Base-by-base conservation (phyloP, 345 rosid genomes). In the Camelina laxa region DNA sequence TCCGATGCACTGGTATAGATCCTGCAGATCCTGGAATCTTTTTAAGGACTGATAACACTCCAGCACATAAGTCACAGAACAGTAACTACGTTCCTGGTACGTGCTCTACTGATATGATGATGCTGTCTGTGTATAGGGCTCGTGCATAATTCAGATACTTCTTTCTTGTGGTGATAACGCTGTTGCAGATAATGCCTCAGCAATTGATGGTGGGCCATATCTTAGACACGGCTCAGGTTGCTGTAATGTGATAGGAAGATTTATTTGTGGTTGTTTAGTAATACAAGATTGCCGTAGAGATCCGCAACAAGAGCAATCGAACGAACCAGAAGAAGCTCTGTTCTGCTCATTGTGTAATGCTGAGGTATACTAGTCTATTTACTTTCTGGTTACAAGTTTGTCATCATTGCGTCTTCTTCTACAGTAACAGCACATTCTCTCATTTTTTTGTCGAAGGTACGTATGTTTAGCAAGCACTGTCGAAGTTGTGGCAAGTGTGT, bases 21-120 rank as follows among this genome's bases (percentile, higher is more conserved):
- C 98, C 98, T 65, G 92, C 97, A 31, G 98, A 94, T 85, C 93
- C 95, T 71, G 97, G 96, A 74, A 87, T 91, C 83, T 76, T 87
- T 64, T 60, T 84, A 36, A 90, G 84, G 60, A 77, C 72, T 80
- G 89, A 78, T 76, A 81, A 83, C 75, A 67, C 80, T 68, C 81
- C 86, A n/a, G 78, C 79, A 12, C 73, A 77, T 80, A 93, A 83
- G 77, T 89, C 96, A 75, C 92, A 65, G 58, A 70, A 36, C 51
- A 54, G 75, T 70, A 69, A 33, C 71, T 61, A 70, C 49, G 67
- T 59, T 2, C 78, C 66, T 74, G 65, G 78, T 74, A 45, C 0
- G 41, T 45, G 1, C 54, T 53, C 4, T 10, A 38, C 11, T 1
- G 13, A 63, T 65, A 66, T 1, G 13, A 63, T 65, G 73, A 57